Percentiles rank a stretch among this genome's conserved stretches.
Evolutionary conservation across 2,329 filamentous ascomycete species (phyloP).

Genomic region (Aspergillus sp.): DNA sequence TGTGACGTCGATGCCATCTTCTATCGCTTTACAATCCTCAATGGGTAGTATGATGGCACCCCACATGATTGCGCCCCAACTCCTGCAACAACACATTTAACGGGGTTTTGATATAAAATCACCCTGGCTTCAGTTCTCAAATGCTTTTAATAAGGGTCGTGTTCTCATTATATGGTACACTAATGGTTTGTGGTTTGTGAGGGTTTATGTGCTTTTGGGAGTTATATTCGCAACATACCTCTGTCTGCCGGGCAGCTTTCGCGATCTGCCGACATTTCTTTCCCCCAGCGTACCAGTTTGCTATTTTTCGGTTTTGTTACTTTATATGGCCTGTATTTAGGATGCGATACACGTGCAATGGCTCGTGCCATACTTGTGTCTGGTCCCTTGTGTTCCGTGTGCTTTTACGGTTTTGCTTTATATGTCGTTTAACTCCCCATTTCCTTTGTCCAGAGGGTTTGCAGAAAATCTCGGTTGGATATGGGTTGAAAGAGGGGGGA

Average conservation of each 20-base stretch:
- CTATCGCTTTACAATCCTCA: constrained; percentile 31
- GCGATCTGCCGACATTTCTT: background rate
- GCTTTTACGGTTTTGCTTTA: constrained; percentile 5
- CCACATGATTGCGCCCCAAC: constrained; percentile 45
- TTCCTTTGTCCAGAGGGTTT: constrained; percentile 14
- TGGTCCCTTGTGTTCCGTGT: constrained; percentile 8
- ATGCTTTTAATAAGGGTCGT: constrained; percentile 5
- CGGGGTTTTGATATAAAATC: background rate
- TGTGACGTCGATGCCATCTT: constrained; percentile 38
- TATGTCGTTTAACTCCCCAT: constrained; percentile 13
- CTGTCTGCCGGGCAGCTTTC: background rate
- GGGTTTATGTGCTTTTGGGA: background rate
- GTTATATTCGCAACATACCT: background rate
- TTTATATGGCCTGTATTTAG: constrained; percentile 10
- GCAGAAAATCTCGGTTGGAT: background rate
- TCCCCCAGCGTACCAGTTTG: background rate
- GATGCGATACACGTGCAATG: constrained; percentile 14
- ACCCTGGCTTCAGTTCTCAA: background rate
- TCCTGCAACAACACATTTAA: constrained; percentile 45
- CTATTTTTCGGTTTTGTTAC: constrained; percentile 4
- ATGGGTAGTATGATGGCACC: constrained; percentile 41
- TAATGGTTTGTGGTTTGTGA: constrained; percentile 7
- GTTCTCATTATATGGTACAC: constrained; percentile 3
- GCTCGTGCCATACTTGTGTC: constrained; percentile 14
- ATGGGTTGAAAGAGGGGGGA: constrained; percentile 4